phyloP scores from a whole-genome alignment of 1,139 yeast genomes.

The Hyphopichia khmerensis region DNA sequence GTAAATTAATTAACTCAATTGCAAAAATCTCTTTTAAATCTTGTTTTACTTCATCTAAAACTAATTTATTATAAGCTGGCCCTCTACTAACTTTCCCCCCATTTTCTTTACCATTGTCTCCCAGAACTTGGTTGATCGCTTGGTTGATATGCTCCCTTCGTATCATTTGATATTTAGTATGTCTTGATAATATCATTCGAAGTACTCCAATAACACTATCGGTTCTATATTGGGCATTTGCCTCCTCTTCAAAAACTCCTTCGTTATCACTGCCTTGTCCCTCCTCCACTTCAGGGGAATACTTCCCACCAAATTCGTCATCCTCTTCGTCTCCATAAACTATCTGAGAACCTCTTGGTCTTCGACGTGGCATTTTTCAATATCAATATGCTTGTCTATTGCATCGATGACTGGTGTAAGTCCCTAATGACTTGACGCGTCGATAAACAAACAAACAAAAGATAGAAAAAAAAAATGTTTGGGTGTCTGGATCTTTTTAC shows the following conservation, averaged over 20 bases:
- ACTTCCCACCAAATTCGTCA: constrained; percentile 2
- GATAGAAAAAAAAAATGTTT: too few relatives aligned
- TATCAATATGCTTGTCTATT: too few relatives aligned
- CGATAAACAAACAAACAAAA: too few relatives aligned
- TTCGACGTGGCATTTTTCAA: background rate
- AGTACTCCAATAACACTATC: constrained; percentile 7
- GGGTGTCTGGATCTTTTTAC: too few relatives aligned
- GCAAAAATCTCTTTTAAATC: constrained; percentile 32
- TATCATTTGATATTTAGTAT: constrained; percentile 22
- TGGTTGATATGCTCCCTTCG: constrained; percentile 26
- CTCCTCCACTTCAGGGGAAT: background rate
- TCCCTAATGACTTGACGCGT: too few relatives aligned
- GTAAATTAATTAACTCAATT: constrained; percentile 22
- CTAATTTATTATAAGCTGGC: constrained; percentile 12
- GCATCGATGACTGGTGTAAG: too few relatives aligned
- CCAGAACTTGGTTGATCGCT: constrained; percentile 8
- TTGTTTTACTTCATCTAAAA: constrained; percentile 15
- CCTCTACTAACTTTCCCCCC: constrained; percentile 4
- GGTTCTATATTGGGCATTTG: background rate
- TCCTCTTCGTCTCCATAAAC: background rate
- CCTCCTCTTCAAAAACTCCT: constrained; percentile 2
- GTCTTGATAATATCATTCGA: constrained; percentile 24
- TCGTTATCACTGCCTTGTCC: constrained; percentile 2
- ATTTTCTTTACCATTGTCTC: constrained; percentile 4
- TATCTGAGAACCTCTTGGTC: background rate